Conservation (phyloP, 2,329 filamentous ascomycete species). For the Xylaria sp. region DNA sequence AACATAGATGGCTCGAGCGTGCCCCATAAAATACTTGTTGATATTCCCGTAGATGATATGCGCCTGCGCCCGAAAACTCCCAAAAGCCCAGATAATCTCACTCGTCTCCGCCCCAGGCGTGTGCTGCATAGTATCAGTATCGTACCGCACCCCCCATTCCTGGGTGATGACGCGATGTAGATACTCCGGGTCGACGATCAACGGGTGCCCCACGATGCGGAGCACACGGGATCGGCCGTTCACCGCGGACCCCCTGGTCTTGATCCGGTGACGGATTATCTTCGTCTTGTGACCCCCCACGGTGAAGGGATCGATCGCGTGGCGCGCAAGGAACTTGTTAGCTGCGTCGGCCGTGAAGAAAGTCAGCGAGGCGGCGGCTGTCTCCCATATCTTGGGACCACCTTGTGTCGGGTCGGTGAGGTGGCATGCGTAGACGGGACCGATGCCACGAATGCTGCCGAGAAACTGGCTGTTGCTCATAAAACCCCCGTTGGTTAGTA, state of each 20-base stretch:
- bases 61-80: conserved; percentile 16
- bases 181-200: conserved; percentile 1
- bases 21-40: not conserved
- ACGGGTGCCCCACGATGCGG: conserved; percentile 6
- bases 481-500: too few species aligned
- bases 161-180: not conserved
- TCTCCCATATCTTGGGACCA: not conserved
- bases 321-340: not conserved
- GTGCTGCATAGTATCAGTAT: conserved; percentile 8
- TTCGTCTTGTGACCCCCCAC: not conserved
- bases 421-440: conserved; percentile 10
- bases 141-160: not conserved
- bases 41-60: not conserved
- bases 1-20: not conserved
- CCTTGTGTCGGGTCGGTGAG: not conserved
- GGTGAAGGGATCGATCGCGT: not conserved
- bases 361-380: conserved; percentile 18
- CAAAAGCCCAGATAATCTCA: conserved; percentile 20
- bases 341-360: conserved; percentile 21
- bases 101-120: not conserved
- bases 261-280: conserved; percentile 5
- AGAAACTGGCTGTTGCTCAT: conserved; percentile 4
- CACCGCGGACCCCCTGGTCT: not conserved
- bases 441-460: not conserved
- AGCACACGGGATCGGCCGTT: conserved; percentile 20